Percentiles rank a stretch among this genome's conserved stretches.
Evolutionary conservation across 257 asterid genomes (phyloP).

Genomic region (Petunia axillaris): DNA sequence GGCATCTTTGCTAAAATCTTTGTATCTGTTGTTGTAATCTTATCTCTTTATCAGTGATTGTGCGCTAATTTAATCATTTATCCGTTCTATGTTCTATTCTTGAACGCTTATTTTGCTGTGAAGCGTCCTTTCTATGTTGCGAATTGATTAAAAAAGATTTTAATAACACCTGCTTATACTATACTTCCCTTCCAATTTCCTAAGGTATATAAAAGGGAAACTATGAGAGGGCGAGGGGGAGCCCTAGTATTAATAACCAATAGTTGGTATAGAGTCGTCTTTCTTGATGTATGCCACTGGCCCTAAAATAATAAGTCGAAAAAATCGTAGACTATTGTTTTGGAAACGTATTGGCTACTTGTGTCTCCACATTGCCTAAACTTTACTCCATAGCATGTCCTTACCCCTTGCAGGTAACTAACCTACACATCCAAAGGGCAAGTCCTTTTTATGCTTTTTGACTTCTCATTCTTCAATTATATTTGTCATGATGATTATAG

Average conservation of each 20-base stretch:
- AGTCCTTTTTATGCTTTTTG: conserved; percentile 15
- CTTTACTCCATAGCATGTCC: conserved; percentile 49
- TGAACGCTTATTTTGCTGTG: background rate
- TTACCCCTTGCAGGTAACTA: conserved; percentile 33
- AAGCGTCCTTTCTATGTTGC: background rate
- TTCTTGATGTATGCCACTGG: conserved; percentile 35
- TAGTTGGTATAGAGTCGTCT: conserved; percentile 37
- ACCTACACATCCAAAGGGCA: conserved; percentile 32
- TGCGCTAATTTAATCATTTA: too few relatives aligned
- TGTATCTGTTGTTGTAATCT: too few relatives aligned
- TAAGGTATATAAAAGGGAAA: background rate
- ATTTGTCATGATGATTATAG: background rate
- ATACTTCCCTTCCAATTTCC: background rate
- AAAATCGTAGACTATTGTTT: conserved; percentile 11
- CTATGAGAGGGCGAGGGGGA: background rate
- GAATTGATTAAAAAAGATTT: background rate
- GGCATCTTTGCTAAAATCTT: too few relatives aligned
- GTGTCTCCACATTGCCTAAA: conserved; percentile 49
- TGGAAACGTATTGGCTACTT: conserved; percentile 47
- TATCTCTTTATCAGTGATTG: too few relatives aligned
- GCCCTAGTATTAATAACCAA: background rate
- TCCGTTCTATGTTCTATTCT: background rate
- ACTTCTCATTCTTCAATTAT: conserved; percentile 17
- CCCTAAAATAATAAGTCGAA: conserved; percentile 11
- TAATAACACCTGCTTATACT: background rate